Evolutionary conservation across 352 stramenopile genomes (phyloP).

Genomic region (Globisporangium cystogenes): DNA sequence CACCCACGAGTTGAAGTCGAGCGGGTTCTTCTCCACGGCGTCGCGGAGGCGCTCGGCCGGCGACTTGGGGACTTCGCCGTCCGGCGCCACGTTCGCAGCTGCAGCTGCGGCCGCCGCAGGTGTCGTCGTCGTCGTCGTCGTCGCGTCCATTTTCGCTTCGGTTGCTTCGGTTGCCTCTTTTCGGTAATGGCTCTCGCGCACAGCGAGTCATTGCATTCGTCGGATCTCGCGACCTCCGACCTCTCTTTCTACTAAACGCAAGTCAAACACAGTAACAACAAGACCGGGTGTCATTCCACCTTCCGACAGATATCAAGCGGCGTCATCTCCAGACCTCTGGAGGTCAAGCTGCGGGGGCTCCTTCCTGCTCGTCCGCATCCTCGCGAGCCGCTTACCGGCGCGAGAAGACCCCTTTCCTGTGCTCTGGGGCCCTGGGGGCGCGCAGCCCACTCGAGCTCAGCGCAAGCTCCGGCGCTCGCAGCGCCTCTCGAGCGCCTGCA

Average conservation of each 20-base stretch:
- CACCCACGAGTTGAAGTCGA: conserved; percentile 81
- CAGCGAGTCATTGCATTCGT: not conserved
- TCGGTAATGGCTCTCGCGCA: not conserved
- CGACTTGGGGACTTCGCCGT: conserved; percentile 16
- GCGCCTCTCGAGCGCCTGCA: too few relatives aligned
- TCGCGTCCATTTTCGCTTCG: conserved; percentile 10
- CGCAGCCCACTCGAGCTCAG: not conserved
- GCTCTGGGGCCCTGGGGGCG: too few relatives aligned
- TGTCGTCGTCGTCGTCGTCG: not conserved
- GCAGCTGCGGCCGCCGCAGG: not conserved
- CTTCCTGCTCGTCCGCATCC: too few relatives aligned
- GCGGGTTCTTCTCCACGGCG: conserved; percentile 53
- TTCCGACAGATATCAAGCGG: not conserved
- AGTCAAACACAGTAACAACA: too few relatives aligned
- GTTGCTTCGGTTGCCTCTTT: not conserved
- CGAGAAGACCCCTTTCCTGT: not conserved
- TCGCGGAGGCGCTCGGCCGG: conserved; percentile 46
- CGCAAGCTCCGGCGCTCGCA: not conserved
- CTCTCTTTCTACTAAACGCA: not conserved
- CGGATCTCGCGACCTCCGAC: not conserved
- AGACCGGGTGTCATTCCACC: not conserved
- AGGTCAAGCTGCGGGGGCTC: too few relatives aligned
- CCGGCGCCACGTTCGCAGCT: not conserved
- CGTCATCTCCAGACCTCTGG: too few relatives aligned
- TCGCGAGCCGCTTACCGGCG: not conserved